phyloP scores from a whole-genome alignment of 306 rosid species.

The Prunus mongolica region DNA sequence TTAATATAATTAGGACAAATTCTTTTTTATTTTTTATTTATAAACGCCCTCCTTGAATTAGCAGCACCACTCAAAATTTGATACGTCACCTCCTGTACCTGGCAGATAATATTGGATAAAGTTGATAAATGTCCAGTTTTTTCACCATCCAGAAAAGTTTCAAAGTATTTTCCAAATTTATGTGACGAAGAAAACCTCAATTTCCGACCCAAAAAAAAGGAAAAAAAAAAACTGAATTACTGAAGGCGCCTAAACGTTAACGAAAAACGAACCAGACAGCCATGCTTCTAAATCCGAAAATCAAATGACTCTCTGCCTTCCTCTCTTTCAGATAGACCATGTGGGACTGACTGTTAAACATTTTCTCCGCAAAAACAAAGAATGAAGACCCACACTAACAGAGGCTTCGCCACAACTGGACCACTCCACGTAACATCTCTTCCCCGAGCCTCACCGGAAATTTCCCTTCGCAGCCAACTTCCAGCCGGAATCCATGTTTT shows the following conservation, averaged over 20 bases:
- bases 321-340: background rate
- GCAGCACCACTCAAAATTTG: background rate
- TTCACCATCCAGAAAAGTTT: background rate
- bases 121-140: background rate
- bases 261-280: background rate
- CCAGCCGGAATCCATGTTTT: slow-evolving; percentile 10
- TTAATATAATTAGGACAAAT: too few species aligned
- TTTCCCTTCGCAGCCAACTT: slow-evolving; percentile 7
- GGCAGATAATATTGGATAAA: slow-evolving; percentile 8
- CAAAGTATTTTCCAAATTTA: background rate
- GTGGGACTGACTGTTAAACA: slow-evolving; percentile 14
- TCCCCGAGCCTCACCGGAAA: slow-evolving; percentile 19
- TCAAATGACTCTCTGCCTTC: background rate
- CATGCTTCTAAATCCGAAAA: slow-evolving; percentile 12
- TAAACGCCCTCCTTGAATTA: too few species aligned
- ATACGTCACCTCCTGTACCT: background rate
- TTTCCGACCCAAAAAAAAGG: too few species aligned
- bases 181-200: background rate
- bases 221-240: background rate
- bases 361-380: slow-evolving; percentile 18
- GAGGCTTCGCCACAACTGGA: slow-evolving; percentile 33
- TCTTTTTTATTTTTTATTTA: too few species aligned
- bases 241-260: background rate
- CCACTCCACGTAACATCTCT: slow-evolving; percentile 27
- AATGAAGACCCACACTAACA: slow-evolving; percentile 52